phyloP scores from a whole-genome alignment of 371 early-diverging fungal species.

The Syncephalastrum monosporum region DNA sequence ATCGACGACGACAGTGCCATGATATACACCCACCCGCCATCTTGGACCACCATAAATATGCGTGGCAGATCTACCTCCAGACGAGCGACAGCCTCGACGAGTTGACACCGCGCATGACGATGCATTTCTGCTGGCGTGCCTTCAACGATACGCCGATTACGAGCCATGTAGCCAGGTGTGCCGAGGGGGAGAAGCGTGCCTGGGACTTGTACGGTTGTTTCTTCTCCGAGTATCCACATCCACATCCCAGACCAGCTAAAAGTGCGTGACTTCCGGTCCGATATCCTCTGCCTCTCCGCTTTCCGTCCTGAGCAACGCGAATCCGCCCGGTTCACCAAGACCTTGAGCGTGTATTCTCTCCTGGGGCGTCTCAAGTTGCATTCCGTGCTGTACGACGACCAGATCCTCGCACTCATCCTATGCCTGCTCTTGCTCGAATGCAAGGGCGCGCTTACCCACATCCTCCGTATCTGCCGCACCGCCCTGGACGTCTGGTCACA shows the following conservation, averaged over 20 bases:
- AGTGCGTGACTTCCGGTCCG: slow-evolving; percentile 31
- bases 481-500: slow-evolving; percentile 29
- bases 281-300: slow-evolving; percentile 29
- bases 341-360: slow-evolving; percentile 27
- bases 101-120: slow-evolving; percentile 30
- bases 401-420: slow-evolving; percentile 32
- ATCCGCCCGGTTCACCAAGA: slow-evolving; percentile 25
- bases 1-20: slow-evolving; percentile 37
- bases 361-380: slow-evolving; percentile 21
- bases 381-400: slow-evolving; percentile 30
- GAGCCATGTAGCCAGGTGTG: slow-evolving; percentile 24
- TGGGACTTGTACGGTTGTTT: slow-evolving; percentile 37
- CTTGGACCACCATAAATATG: slow-evolving; percentile 24
- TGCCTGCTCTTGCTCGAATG: slow-evolving; percentile 32
- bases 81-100: slow-evolving; percentile 32
- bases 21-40: slow-evolving; percentile 28
- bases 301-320: slow-evolving; percentile 28
- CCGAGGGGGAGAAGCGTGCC: slow-evolving; percentile 35
- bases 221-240: slow-evolving; percentile 34
- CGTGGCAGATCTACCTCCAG: slow-evolving; percentile 31
- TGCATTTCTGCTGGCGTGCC: slow-evolving; percentile 41
- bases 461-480: slow-evolving; percentile 21
- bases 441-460: slow-evolving; percentile 16
- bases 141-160: slow-evolving; percentile 19
- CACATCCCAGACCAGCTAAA: slow-evolving; percentile 33